These are phyloP conservation scores for Dothideomycetidae sp. DNA, from an alignment of 2,329 filamentous ascomycete genomes.

Conservation along the genomic window DNA sequence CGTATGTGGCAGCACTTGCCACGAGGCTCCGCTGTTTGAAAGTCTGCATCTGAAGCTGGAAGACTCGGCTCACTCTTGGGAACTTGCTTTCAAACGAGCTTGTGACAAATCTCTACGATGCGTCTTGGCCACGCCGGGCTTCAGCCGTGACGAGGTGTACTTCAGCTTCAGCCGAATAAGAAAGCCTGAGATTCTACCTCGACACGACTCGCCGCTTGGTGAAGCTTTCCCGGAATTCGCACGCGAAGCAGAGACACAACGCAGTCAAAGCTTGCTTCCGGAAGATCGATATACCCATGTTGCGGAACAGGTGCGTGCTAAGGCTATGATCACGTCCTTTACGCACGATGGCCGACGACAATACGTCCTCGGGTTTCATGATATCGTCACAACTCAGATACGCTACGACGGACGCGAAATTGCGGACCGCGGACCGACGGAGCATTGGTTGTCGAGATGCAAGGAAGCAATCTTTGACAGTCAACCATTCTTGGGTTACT, in stretches of 20 bases:
- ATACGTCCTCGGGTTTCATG: constrained; percentile 5
- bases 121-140: constrained; percentile 3
- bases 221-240: constrained; percentile 4
- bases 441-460: constrained; percentile 7
- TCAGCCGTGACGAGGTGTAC: constrained; percentile 6
- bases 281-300: constrained; percentile 1
- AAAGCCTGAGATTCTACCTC: constrained; percentile 1
- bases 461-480: constrained; percentile 7
- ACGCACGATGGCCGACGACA: constrained; percentile 3
- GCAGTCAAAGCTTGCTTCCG: neutral
- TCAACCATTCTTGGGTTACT: constrained; percentile 5
- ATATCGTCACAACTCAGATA: neutral
- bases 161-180: constrained; percentile 4
- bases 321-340: constrained; percentile 4
- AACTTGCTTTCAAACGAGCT: constrained; percentile 3
- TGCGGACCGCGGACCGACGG: neutral
- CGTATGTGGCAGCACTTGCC: constrained; percentile 7
- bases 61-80: constrained; percentile 3
- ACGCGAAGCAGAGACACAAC: neutral
- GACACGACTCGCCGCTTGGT: constrained; percentile 5
- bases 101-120: constrained; percentile 1
- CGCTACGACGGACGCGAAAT: neutral
- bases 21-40: constrained; percentile 5
- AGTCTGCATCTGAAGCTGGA: constrained; percentile 6
- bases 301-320: constrained; percentile 3